A percentile compares a stretch with the other conserved stretches of the same genome.
These are phyloP conservation scores for Powellomyces hirtus DNA, from an alignment of 192 early-diverging fungal genomes.

Conservation along the genomic window DNA sequence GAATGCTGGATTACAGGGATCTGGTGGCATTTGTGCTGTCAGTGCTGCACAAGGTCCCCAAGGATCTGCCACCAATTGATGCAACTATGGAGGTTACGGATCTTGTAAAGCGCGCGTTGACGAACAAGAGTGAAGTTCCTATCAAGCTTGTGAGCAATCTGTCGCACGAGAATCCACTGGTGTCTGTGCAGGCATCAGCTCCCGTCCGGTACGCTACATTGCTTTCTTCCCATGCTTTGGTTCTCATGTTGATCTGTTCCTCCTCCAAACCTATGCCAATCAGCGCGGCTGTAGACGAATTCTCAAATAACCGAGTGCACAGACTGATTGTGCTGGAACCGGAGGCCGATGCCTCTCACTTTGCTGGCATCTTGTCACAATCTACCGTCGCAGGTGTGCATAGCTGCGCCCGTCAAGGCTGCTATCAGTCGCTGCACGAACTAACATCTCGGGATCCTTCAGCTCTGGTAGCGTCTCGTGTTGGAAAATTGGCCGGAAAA, in stretches of 20 bases:
- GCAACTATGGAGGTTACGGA: slow-evolving; percentile 46
- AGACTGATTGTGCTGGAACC: slow-evolving; percentile 42
- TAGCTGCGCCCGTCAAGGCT: no score
- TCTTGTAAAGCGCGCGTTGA: slow-evolving; percentile 43
- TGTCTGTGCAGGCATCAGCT: slow-evolving; percentile 25
- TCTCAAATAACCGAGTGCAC: slow-evolving; percentile 33
- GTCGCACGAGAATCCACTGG: slow-evolving; percentile 44
- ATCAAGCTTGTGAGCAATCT: slow-evolving; percentile 48
- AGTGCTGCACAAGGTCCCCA: slow-evolving; percentile 47
- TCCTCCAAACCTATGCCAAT: no score
- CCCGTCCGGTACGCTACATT: background rate
- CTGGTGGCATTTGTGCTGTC: slow-evolving; percentile 47
- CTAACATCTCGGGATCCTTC: no score
- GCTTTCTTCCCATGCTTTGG: no score
- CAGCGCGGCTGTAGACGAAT: slow-evolving; percentile 32
- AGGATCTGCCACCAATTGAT: slow-evolving; percentile 18
- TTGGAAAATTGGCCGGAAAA: slow-evolving; percentile 37
- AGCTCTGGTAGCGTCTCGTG: slow-evolving; percentile 36
- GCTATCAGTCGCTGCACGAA: no score
- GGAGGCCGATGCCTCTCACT: slow-evolving; percentile 28
- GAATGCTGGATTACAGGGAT: slow-evolving; percentile 56
- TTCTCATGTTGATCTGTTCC: no score
- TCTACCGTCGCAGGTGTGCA: slow-evolving; percentile 23
- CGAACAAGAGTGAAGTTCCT: slow-evolving; percentile 37
- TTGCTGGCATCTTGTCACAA: slow-evolving; percentile 49